phyloP scores from a whole-genome alignment of 495 filamentous ascomycete species.

The Chaetomium fimeti region DNA sequence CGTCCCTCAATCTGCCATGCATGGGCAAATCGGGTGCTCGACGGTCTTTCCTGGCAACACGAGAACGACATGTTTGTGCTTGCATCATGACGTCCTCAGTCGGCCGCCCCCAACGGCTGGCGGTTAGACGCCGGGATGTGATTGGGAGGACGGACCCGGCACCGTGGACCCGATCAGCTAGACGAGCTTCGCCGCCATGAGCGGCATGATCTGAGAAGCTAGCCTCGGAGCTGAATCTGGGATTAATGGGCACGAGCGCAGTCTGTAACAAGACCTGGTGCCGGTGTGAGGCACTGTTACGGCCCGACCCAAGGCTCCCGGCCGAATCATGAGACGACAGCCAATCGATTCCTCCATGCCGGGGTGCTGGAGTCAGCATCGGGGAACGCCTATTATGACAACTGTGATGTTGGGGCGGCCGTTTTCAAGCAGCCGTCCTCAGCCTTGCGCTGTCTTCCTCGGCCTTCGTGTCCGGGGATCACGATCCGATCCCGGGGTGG shows the following conservation, averaged over 20 bases:
- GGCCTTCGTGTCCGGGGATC: not conserved
- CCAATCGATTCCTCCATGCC: conserved; percentile 11
- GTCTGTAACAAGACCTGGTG: not conserved
- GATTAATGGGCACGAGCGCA: not conserved
- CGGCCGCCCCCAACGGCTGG: conserved; percentile 15
- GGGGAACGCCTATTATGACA: conserved; percentile 4
- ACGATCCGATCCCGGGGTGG: not conserved
- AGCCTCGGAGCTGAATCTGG: not conserved
- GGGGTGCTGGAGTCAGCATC: conserved; percentile 1
- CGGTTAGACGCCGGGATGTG: conserved; percentile 9
- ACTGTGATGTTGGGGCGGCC: not conserved
- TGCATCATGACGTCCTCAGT: not conserved
- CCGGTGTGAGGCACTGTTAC: not conserved
- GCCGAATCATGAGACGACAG: not conserved
- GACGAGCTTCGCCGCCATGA: conserved; percentile 12
- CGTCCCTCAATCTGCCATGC: not conserved
- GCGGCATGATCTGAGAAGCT: conserved; percentile 2
- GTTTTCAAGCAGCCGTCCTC: not conserved
- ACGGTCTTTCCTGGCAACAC: not conserved
- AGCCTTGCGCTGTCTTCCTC: conserved; percentile 7
- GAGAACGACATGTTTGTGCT: not conserved
- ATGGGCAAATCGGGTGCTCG: not conserved
- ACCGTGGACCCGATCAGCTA: conserved; percentile 9
- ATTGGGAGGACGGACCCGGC: conserved; percentile 20
- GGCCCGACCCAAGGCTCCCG: conserved; percentile 17